Conservation (phyloP, 2,329 filamentous ascomycete species). For the Verticillium zaregamsianum region DNA sequence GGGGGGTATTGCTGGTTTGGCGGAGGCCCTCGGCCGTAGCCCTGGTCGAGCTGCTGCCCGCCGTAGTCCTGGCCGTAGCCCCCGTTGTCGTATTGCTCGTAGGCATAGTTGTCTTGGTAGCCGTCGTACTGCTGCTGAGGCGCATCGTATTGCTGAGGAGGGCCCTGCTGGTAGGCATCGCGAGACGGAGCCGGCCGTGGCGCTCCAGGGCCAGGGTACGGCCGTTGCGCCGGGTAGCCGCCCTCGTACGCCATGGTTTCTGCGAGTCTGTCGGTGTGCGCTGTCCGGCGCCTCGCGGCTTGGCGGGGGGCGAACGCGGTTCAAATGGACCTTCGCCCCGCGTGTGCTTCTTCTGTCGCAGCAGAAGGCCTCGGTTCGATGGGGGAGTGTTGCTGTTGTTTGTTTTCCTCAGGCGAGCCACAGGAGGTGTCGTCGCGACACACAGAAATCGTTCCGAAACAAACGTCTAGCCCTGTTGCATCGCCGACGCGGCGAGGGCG, state of each 20-base stretch:
- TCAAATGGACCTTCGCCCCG: not conserved
- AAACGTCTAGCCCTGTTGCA: not conserved
- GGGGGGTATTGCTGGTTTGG: constrained; percentile 33
- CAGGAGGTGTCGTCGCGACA: not conserved
- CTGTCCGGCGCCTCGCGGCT: not conserved
- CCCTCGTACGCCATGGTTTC: constrained; percentile 47
- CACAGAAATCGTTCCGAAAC: not conserved
- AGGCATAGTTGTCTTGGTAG: constrained; percentile 41
- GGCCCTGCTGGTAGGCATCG: constrained; percentile 26
- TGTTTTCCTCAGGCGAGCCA: not conserved
- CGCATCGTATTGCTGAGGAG: constrained; percentile 27
- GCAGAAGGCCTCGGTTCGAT: not conserved
- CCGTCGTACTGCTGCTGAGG: constrained; percentile 38
- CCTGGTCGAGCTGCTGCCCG: constrained; percentile 38
- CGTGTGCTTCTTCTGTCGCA: not conserved
- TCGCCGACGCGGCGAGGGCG: not conserved
- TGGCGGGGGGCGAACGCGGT: not conserved
- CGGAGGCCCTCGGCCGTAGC: constrained; percentile 39
- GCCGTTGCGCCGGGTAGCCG: constrained; percentile 40
- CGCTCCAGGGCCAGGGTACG: constrained; percentile 42
- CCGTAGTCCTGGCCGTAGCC: constrained; percentile 33
- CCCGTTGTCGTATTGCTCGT: constrained; percentile 39
- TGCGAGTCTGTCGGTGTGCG: not conserved
- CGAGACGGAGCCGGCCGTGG: constrained; percentile 35
- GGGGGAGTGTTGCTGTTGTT: not conserved